These are phyloP conservation scores for Sporopachydermia cereana DNA, from an alignment of 1,139 yeast species.

Conservation along the genomic window DNA sequence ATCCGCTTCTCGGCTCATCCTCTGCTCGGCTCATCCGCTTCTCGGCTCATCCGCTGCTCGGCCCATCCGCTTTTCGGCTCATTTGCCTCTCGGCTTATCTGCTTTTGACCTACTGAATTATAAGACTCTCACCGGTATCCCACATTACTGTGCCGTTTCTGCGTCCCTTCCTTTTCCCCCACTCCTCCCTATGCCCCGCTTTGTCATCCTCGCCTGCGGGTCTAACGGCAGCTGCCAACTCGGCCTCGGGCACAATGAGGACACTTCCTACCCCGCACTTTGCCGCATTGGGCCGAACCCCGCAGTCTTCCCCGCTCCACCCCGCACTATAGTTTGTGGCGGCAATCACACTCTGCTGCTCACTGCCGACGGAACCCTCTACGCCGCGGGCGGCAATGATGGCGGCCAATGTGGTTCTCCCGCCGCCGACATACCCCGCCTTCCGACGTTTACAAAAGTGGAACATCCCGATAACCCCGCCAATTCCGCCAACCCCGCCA, in stretches of 20 bases:
- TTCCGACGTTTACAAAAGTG: conserved; percentile 6
- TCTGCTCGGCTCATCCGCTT: too few species aligned
- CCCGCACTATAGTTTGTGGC: conserved; percentile 43
- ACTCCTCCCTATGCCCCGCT: too few species aligned
- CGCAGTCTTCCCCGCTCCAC: conserved; percentile 1
- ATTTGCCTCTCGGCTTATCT: too few species aligned
- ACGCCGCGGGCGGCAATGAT: conserved; percentile 48
- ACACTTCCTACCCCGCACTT: conserved; percentile 31
- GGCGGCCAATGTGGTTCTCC: conserved; percentile 42
- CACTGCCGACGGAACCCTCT: conserved; percentile 39
- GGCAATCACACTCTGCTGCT: conserved; percentile 78
- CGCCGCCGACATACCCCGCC: too few species aligned
- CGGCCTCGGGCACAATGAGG: conserved; percentile 51
- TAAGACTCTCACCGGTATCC: too few species aligned
- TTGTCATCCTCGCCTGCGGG: conserved; percentile 60
- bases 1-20: too few species aligned
- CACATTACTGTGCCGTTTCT: too few species aligned
- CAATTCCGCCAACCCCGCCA: too few species aligned
- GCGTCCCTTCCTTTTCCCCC: too few species aligned
- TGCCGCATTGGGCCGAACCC: conserved; percentile 23
- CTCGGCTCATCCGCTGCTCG: too few species aligned
- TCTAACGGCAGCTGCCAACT: conserved; percentile 76
- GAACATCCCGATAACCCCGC: conserved; percentile 8
- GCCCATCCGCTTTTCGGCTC: too few species aligned
- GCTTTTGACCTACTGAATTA: too few species aligned